Evolutionary conservation across 2,329 filamentous ascomycete genomes (phyloP), one percentile per base, ranked within the genome.

Genomic region (Arthrobotrys musiformis): DNA sequence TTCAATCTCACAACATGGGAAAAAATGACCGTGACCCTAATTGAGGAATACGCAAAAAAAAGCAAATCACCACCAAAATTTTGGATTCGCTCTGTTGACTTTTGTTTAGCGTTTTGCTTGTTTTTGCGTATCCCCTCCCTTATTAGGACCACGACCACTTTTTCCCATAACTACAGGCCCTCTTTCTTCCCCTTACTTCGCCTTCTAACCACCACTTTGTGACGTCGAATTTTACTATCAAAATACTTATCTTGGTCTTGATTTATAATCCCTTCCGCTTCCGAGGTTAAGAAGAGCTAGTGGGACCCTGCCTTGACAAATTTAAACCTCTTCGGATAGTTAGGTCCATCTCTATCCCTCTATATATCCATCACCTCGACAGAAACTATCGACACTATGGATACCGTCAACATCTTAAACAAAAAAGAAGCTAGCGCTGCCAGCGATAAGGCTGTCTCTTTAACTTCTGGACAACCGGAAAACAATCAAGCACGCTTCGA

Each of bases 321-420:
- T n/a, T n/a, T n/a, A n/a, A 17, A 58, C 26, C n/a, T 8, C 19
- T 40, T 19, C 11, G 40, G n/a, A n/a, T n/a, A 35, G 30, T 44
- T n/a, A 17, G 15, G n/a, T 42, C 63, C n/a, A 24, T 6, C 37
- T 26, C 44, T 48, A 63, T 24, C 13, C n/a, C n/a, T n/a, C n/a
- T n/a, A n/a, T n/a, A n/a, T 24, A 40, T 7, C 2, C 33, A 7
- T 13, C 15, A 40, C 7, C 33, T 17, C 13, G 28, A 56, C 19
- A 19, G 54, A 40, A 66, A 50, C 63, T 54, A 58, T 58, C 17
- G 54, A 58, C 54, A 17, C 82, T 82, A 87, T 87, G 86, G 85
- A 87, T 81, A 86, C 87, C 82, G 85, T 85, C 79, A 86, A 85
- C 70, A 86, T 87, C 70, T 81, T 87, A 78, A 86, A 86, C 81